phyloP scores from a whole-genome alignment of 805 yeast species.

The Isabelozyma heimii region DNA sequence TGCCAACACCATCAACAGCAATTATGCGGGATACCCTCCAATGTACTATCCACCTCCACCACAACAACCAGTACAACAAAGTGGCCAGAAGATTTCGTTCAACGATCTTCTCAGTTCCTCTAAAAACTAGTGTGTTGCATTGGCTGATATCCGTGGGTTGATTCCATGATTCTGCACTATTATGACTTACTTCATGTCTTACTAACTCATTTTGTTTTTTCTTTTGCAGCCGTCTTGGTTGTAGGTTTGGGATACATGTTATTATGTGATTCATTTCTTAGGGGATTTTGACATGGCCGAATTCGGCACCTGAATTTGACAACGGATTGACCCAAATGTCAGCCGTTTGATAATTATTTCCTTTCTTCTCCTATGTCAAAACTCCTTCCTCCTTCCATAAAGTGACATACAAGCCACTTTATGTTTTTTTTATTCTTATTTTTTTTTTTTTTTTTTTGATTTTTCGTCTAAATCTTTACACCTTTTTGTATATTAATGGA shows the following conservation, averaged over 20 bases:
- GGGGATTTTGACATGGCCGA: background rate
- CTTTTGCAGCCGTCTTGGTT: background rate
- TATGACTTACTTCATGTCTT: background rate
- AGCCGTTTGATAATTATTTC: no score
- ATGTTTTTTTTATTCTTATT: background rate
- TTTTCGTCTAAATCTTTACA: no score
- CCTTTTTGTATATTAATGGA: background rate
- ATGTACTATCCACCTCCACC: constrained; percentile 1
- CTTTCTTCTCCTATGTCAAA: no score
- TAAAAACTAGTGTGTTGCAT: constrained; percentile 9
- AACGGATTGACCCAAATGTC: no score
- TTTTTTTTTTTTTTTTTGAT: no score
- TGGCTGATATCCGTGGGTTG: background rate
- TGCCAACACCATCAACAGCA: background rate
- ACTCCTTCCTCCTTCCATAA: no score
- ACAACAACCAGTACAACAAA: constrained; percentile 6
- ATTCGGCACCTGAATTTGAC: background rate
- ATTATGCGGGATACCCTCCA: constrained; percentile 8
- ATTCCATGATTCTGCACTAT: background rate
- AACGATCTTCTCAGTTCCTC: constrained; percentile 36
- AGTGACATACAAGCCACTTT: no score
- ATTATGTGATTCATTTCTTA: background rate
- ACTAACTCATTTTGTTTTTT: constrained; percentile 2
- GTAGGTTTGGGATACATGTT: background rate
- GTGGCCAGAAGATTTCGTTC: constrained; percentile 39